These are phyloP conservation scores for Trichoderma sp. DNA, from an alignment of 2,329 filamentous ascomycete genomes.

Conservation along the genomic window DNA sequence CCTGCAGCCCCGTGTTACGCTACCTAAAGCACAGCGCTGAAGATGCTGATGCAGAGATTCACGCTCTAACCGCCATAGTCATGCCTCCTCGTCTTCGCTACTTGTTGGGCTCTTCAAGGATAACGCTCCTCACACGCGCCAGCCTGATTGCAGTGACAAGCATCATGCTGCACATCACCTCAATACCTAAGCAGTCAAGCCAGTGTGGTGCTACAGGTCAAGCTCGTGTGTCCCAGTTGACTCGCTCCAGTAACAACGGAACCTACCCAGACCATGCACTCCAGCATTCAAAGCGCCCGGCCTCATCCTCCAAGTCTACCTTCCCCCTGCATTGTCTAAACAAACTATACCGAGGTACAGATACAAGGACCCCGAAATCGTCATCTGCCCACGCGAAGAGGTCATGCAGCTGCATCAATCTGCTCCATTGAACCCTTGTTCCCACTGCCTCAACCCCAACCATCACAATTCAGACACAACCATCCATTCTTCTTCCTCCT, in stretches of 20 bases:
- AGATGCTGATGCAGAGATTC: slow-evolving; percentile 10
- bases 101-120: neutral
- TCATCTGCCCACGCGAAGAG: slow-evolving; percentile 18
- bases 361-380: slow-evolving; percentile 14
- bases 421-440: neutral
- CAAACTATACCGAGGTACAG: neutral
- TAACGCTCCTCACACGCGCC: neutral
- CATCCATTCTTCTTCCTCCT: too few relatives aligned
- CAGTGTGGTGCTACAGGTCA: neutral
- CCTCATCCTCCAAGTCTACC: neutral
- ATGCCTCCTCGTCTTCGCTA: neutral
- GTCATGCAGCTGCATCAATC: slow-evolving; percentile 17
- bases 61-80: neutral
- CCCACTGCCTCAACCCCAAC: too few relatives aligned
- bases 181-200: neutral
- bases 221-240: neutral
- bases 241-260: too few relatives aligned
- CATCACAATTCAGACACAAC: too few relatives aligned
- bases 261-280: too few relatives aligned
- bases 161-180: slow-evolving; percentile 4
- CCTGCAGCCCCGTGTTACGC: neutral
- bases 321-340: neutral
- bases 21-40: neutral
- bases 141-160: slow-evolving; percentile 7
- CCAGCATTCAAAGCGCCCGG: neutral